Evolutionary conservation across 352 stramenopile genomes (phyloP).

Genomic region (Blastocystis sp.): DNA sequence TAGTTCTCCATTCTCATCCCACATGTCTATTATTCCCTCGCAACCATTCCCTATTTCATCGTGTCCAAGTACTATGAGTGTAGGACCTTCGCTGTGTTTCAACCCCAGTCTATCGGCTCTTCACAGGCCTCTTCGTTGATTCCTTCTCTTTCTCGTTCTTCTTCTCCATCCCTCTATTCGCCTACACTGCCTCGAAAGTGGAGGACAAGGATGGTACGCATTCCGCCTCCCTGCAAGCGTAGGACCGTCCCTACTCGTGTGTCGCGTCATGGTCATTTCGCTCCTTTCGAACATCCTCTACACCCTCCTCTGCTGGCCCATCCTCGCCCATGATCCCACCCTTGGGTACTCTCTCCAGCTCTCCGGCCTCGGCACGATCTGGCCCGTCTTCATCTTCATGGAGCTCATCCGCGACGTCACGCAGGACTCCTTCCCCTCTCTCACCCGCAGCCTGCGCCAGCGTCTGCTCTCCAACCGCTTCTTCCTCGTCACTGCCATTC

Average conservation of each 20-base stretch:
- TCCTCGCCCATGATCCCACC: not conserved
- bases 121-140: slow-evolving; percentile 46
- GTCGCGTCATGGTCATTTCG: slow-evolving; percentile 18
- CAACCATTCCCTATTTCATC: slow-evolving; percentile 60
- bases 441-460: slow-evolving; percentile 10
- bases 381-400: slow-evolving; percentile 37
- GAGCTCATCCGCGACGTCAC: not conserved
- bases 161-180: slow-evolving; percentile 22
- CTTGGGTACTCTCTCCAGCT: slow-evolving; percentile 11
- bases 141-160: slow-evolving; percentile 13
- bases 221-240: not conserved
- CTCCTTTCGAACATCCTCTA: slow-evolving; percentile 4
- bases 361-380: slow-evolving; percentile 23
- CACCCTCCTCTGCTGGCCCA: slow-evolving; percentile 15
- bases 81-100: not conserved
- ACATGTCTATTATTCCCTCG: slow-evolving; percentile 34
- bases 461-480: not conserved
- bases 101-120: slow-evolving; percentile 37
- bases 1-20: slow-evolving; percentile 41
- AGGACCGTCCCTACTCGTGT: slow-evolving; percentile 16
- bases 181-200: slow-evolving; percentile 16
- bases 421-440: not conserved
- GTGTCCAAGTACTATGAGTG: slow-evolving; percentile 58
- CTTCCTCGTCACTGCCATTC: slow-evolving; percentile 1
- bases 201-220: slow-evolving; percentile 34